Conservation (phyloP, 148 eudicot genomes). For the Diospyros kaki region DNA sequence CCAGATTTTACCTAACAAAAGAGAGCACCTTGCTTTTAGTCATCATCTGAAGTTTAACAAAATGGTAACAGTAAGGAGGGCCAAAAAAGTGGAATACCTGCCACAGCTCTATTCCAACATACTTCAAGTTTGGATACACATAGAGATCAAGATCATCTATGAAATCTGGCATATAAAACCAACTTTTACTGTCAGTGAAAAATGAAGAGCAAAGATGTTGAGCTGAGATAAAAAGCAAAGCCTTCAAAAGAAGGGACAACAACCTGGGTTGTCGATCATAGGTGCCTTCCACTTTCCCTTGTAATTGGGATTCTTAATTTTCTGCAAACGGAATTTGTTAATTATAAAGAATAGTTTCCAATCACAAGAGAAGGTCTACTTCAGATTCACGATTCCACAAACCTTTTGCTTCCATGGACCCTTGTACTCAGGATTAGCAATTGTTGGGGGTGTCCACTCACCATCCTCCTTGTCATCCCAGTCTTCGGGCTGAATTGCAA, state of each 20-base stretch:
- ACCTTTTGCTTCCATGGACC: constrained; percentile 97
- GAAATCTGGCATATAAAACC: constrained; percentile 46
- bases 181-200: not conserved
- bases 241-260: constrained; percentile 8
- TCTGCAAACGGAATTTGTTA: constrained; percentile 34
- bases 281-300: constrained; percentile 99
- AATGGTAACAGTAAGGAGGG: not conserved
- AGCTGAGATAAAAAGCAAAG: not conserved
- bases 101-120: constrained; percentile 95
- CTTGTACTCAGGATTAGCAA: constrained; percentile 95
- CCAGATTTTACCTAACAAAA: constrained; percentile 73
- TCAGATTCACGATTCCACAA: constrained; percentile 7
- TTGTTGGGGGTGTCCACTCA: constrained; percentile 93
- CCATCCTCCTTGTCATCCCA: constrained; percentile 99
- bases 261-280: constrained; percentile 95
- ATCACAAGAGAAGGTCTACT: not conserved
- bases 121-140: constrained; percentile 76
- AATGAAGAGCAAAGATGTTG: not conserved
- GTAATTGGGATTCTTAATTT: constrained; percentile 96
- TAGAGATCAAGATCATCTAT: constrained; percentile 89
- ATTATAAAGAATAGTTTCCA: not conserved
- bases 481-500: constrained; percentile 75
- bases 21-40: not conserved
- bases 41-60: not conserved
- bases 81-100: constrained; percentile 49